phyloP scores from a whole-genome alignment of 768 basidiomycete species.

The Lyophyllum shimeji region DNA sequence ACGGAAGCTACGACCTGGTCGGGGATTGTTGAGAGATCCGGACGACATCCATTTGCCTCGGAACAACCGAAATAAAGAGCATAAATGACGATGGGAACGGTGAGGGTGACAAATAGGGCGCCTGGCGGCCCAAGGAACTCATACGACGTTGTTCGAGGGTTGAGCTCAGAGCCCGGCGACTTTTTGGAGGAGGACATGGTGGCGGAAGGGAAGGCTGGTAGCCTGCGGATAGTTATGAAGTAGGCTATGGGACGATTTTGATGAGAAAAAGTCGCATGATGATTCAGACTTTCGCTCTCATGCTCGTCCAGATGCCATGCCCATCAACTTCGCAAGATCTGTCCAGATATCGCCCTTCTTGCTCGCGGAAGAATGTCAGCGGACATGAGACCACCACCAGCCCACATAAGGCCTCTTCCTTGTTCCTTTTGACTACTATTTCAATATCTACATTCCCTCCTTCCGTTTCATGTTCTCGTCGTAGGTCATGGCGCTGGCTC shows the following conservation, averaged over 20 bases:
- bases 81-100: slow-evolving; percentile 72
- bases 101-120: slow-evolving; percentile 65
- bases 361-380: not conserved
- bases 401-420: not conserved
- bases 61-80: slow-evolving; percentile 78
- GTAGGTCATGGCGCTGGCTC: slow-evolving; percentile 49
- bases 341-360: not conserved
- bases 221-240: too few species aligned
- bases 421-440: not conserved
- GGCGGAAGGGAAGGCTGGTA: slow-evolving; percentile 7
- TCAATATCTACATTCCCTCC: slow-evolving; percentile 5
- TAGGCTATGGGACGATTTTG: slow-evolving; percentile 9
- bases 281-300: not conserved
- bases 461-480: slow-evolving; percentile 22
- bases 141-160: slow-evolving; percentile 70
- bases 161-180: slow-evolving; percentile 32
- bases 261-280: slow-evolving; percentile 15
- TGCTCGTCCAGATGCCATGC: not conserved
- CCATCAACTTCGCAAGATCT: slow-evolving; percentile 18
- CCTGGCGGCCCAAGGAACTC: slow-evolving; percentile 86
- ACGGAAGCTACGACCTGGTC: slow-evolving; percentile 47
- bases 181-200: slow-evolving; percentile 24
- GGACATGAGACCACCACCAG: not conserved
- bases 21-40: slow-evolving; percentile 40
- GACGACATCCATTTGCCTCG: slow-evolving; percentile 69